phyloP scores from a whole-genome alignment of 2,329 filamentous ascomycete species.

The Fusarium duplospermum region DNA sequence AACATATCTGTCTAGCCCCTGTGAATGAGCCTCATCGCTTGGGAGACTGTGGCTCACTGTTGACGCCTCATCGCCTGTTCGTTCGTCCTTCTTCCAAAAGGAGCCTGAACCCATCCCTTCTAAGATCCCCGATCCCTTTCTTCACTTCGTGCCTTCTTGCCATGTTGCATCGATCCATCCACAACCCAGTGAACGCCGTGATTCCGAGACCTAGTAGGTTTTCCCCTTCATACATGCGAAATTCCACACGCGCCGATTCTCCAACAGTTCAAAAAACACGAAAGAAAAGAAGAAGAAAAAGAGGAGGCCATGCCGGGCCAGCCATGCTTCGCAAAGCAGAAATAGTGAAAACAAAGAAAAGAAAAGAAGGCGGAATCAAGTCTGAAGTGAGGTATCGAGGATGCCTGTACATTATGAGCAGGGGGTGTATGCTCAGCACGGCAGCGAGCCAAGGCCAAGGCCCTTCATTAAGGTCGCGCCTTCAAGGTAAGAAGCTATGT shows the following conservation, averaged over 20 bases:
- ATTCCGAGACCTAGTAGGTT: slow-evolving; percentile 17
- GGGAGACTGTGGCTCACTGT: slow-evolving; percentile 1
- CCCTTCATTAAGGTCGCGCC: neutral
- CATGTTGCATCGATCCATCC: slow-evolving; percentile 7
- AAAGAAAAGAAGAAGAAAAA: slow-evolving; percentile 23
- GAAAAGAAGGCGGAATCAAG: slow-evolving; percentile 7
- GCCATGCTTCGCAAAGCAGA: slow-evolving; percentile 30
- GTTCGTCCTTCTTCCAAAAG: slow-evolving; percentile 9
- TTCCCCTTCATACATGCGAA: slow-evolving; percentile 16
- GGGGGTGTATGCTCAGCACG: neutral
- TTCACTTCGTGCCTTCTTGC: slow-evolving; percentile 14
- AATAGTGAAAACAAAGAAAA: slow-evolving; percentile 25
- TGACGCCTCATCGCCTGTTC: slow-evolving; percentile 8
- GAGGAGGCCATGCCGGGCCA: slow-evolving; percentile 27
- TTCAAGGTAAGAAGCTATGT: neutral
- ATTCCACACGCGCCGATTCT: slow-evolving; percentile 40
- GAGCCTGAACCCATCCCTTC: neutral
- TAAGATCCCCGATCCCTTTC: slow-evolving; percentile 11
- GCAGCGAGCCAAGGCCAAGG: neutral
- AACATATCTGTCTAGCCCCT: slow-evolving; percentile 28
- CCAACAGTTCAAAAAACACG: slow-evolving; percentile 23
- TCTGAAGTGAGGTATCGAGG: slow-evolving; percentile 3
- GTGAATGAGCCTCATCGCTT: slow-evolving; percentile 9
- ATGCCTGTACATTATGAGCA: neutral
- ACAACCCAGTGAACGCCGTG: slow-evolving; percentile 29